Evolutionary conservation across 2,329 filamentous ascomycete genomes (phyloP), one percentile per base, ranked within the genome.

Genomic region (Fusarium papillatum): DNA sequence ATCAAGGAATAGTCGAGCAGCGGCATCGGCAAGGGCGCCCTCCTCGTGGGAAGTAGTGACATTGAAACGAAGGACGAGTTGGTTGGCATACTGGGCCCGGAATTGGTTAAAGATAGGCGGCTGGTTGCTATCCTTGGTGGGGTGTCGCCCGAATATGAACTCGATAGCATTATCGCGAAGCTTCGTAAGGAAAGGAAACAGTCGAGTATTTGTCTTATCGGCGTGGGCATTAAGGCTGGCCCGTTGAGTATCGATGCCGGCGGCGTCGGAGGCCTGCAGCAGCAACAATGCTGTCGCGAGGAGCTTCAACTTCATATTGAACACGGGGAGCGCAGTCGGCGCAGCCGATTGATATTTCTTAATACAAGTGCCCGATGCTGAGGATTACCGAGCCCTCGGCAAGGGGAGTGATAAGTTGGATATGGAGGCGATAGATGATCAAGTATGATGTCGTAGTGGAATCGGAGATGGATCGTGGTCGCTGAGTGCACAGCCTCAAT

Each of bases 41-140:
- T 94, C 93, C 80, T 98, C 94, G 24, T 92, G 88, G 5, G 88
- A 84, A 31, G 90, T 92, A 72, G 90, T 92, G 67, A 98, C 86
- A 80, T 94, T 95, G 88, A 98, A 98, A 46, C 97, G 93, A 74
- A 98, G 86, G 19, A 99, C 95, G n/a, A 98, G 89, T 83, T 98
- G 93, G 73, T 93, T 91, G 73, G 92, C 91, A 82, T 98, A 98
- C 74, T 86, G 85, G 34, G 81, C 85, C 34, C 86, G 82, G 34
- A 86, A 74, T 59, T 79, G 82, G 69, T 76, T 82, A 73, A 79
- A 76, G 64, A 80, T 72, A 67, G 79, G 39, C 36, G 77, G 73
- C n/a, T 71, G 68, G 36, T 72, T 62, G 73, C 76, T 66, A 50
- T 78, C 71, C 64, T 83, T 83, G 38, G 79, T 81, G 3, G 84